phyloP scores from a whole-genome alignment of 1,284 basidiomycete genomes.

The Cutaneotrichosporon cyanovorans region DNA sequence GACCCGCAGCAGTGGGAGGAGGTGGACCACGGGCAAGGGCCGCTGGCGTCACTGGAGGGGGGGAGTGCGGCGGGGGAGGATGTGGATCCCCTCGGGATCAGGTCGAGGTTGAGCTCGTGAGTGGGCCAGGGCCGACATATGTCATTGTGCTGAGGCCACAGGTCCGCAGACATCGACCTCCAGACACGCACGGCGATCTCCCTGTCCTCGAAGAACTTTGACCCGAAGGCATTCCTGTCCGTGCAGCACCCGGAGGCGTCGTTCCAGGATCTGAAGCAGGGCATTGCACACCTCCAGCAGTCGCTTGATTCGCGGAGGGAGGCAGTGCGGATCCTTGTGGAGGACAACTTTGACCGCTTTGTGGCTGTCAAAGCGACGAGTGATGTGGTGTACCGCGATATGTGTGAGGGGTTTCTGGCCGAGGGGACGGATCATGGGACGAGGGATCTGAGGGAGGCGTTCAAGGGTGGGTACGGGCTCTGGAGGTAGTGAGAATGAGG shows the following conservation, averaged over 20 bases:
- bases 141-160: slow-evolving; percentile 7
- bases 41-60: slow-evolving; percentile 36
- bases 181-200: slow-evolving; percentile 57
- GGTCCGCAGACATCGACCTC: slow-evolving; percentile 32
- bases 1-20: slow-evolving; percentile 44
- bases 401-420: slow-evolving; percentile 80
- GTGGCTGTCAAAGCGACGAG: slow-evolving; percentile 95
- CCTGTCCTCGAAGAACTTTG: slow-evolving; percentile 87
- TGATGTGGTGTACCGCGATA: slow-evolving; percentile 76
- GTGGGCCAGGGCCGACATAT: no score
- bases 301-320: slow-evolving; percentile 84
- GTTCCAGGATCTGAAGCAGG: slow-evolving; percentile 77
- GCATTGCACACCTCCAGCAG: slow-evolving; percentile 61
- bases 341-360: slow-evolving; percentile 97
- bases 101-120: slow-evolving; percentile 33
- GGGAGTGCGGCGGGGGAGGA: slow-evolving; percentile 39
- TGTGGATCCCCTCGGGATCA: slow-evolving; percentile 43
- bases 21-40: slow-evolving; percentile 42
- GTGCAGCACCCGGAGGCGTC: slow-evolving; percentile 92
- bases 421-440: slow-evolving; percentile 74
- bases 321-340: slow-evolving; percentile 86
- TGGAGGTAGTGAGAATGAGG: no score
- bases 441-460: slow-evolving; percentile 67
- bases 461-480: slow-evolving; percentile 77
- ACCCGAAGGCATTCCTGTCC: slow-evolving; percentile 87